Conservation (phyloP, 2,329 filamentous ascomycete species). For the Didymella sp. region DNA sequence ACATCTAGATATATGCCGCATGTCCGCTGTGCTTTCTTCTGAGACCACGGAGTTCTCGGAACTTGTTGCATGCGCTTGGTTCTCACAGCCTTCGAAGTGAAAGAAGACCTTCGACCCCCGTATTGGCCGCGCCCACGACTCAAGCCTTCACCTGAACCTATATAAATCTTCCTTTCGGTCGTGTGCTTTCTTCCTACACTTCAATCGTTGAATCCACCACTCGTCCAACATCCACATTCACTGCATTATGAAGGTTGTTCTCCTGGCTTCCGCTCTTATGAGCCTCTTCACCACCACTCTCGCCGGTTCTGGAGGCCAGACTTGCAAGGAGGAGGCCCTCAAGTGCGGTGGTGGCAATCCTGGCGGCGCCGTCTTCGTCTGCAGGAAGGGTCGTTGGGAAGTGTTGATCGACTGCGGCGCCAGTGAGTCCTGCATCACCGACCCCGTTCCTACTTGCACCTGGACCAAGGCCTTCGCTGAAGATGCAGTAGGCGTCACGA, state of each 20-base stretch:
- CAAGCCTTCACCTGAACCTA: neutral
- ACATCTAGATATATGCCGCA: neutral
- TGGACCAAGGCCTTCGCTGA: neutral
- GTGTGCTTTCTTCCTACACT: neutral
- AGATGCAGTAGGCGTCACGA: neutral
- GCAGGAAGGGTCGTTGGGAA: slow-evolving; percentile 4
- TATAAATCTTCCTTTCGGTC: neutral
- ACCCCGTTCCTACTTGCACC: neutral
- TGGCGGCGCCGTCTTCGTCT: slow-evolving; percentile 3
- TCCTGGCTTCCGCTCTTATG: slow-evolving; percentile 1
- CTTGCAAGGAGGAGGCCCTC: neutral
- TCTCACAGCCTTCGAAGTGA: neutral
- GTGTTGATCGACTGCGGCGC: neutral
- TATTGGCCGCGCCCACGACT: neutral
- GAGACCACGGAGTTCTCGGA: neutral
- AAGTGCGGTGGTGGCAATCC: slow-evolving; percentile 4
- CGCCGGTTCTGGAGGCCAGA: neutral
- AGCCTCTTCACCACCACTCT: neutral
- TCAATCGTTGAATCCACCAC: neutral
- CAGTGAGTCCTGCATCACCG: neutral
- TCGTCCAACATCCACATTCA: neutral
- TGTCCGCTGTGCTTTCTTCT: neutral
- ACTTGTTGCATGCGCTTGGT: neutral
- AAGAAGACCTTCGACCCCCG: neutral
- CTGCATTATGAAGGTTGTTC: neutral